Evolutionary conservation across 192 early-diverging fungal species (phyloP).

Genomic region (Chytriomyces confervae): DNA sequence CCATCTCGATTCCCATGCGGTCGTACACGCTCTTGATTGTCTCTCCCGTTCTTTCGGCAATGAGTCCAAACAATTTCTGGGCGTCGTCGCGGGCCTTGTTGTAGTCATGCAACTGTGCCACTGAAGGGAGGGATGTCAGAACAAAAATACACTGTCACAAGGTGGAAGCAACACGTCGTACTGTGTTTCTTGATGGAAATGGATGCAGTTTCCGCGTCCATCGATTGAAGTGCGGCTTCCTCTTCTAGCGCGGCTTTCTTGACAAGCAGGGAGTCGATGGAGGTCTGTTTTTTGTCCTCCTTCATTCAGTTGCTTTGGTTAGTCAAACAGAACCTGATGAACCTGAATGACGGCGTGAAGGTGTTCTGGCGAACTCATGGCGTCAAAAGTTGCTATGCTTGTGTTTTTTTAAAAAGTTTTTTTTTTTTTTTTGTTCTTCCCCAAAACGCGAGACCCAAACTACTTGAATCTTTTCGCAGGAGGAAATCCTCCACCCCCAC

Average conservation of each 20-base stretch:
- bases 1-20: not conserved
- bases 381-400: too few relatives aligned
- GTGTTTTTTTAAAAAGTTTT: too few relatives aligned
- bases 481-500: not conserved
- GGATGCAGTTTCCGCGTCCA: not conserved
- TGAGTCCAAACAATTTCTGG: constrained; percentile 31
- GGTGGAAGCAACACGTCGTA: not conserved
- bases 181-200: not conserved
- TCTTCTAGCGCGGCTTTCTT: not conserved
- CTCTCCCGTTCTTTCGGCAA: constrained; percentile 22
- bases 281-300: too few relatives aligned
- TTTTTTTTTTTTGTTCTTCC: too few relatives aligned
- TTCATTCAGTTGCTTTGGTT: too few relatives aligned
- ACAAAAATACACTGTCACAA: not conserved
- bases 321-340: too few relatives aligned
- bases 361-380: too few relatives aligned
- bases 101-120: not conserved
- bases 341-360: too few relatives aligned
- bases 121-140: not conserved
- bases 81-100: constrained; percentile 23
- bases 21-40: constrained; percentile 12
- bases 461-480: constrained; percentile 21
- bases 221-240: not conserved
- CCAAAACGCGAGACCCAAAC: not conserved
- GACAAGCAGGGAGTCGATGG: too few relatives aligned